Base-by-base conservation (phyloP, 139 green algal genomes). In the Chlorella sp. region DNA sequence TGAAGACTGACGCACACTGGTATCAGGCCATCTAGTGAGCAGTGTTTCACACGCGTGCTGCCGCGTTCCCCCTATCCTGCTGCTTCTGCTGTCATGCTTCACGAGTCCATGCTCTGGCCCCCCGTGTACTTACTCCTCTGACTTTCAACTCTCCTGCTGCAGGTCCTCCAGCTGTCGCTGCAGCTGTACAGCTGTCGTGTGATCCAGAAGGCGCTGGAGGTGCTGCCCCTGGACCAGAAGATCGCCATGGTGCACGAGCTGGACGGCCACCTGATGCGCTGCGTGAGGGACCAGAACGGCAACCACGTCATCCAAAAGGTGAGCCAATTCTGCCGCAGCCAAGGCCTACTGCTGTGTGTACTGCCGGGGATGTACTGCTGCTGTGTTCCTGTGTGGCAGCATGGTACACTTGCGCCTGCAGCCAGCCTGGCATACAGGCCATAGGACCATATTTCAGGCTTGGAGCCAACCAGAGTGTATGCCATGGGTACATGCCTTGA, bases 241-340 rank as follows among this genome's bases (percentile, higher is more conserved):
- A 49, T 62, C 5, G 55, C 68, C 24, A 6, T 85, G 29, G 27
- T 80, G 31, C 34, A 59, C 3, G 80, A 85, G 80, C 69, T 85
- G 67, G 84, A 94, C 22, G 85, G 83, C 0, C 68, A 89, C 51
- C 84, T 93, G 31, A 89, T 94, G 77, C 79, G 86, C 50, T 94
- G 88, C 73, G 87, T 97, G 62, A 82, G 85, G 30, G 93, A 98
- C 80, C 91, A 96, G 72, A 98, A 98, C 63, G 94, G 93, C 73
- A 98, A 98, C 85, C 94, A 98, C 75, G 93, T 98, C 34, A 91
- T 98, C 26, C 93, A 97, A 72, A 95, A 93, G 73, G 79, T 66
- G 60, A 35, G 27, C 26, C 3, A 35, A 29, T 64, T 31, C 20
- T 69, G 60, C 60, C 5, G 14, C 60, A 31, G 60, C 26, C 27